Conservation (phyloP, 495 filamentous ascomycete genomes). For the Neurospora sp. region DNA sequence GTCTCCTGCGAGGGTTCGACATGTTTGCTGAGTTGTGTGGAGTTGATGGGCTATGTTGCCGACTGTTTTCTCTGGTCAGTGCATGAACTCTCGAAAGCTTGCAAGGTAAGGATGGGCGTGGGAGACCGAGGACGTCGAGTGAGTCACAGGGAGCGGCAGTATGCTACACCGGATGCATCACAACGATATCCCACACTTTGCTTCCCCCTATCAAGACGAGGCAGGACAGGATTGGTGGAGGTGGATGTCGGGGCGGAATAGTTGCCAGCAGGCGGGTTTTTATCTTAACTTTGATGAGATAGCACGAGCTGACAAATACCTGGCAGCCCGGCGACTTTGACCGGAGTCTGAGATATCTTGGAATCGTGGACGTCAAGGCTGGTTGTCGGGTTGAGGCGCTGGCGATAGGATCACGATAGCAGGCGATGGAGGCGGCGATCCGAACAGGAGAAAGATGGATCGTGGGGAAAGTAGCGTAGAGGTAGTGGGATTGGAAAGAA, state of each 20-base stretch:
- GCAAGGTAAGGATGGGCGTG: conserved; percentile 12
- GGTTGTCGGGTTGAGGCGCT: neutral
- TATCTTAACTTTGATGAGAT: conserved; percentile 8
- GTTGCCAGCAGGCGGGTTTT: neutral
- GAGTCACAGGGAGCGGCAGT: conserved; percentile 19
- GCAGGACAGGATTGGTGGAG: conserved; percentile 11
- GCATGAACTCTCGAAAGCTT: conserved; percentile 19
- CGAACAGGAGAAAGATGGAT: neutral
- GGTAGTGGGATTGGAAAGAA: neutral
- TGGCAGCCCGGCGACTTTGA: conserved; percentile 5
- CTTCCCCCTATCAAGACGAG: neutral
- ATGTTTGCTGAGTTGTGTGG: conserved; percentile 30
- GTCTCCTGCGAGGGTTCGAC: conserved; percentile 43
- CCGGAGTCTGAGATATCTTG: neutral
- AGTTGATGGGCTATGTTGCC: conserved; percentile 20
- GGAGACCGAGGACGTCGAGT: conserved; percentile 7
- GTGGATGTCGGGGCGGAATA: neutral
- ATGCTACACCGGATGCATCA: conserved; percentile 15
- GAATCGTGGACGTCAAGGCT: neutral
- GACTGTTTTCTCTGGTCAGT: conserved; percentile 15
- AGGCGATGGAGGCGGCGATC: neutral
- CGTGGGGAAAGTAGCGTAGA: neutral
- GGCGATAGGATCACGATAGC: neutral
- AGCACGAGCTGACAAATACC: conserved; percentile 1
- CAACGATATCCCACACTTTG: neutral